Percentiles rank a stretch among this genome's conserved stretches.
Conservation (phyloP, 78 protist genomes). For the Dictyostelium firmibasis region DNA sequence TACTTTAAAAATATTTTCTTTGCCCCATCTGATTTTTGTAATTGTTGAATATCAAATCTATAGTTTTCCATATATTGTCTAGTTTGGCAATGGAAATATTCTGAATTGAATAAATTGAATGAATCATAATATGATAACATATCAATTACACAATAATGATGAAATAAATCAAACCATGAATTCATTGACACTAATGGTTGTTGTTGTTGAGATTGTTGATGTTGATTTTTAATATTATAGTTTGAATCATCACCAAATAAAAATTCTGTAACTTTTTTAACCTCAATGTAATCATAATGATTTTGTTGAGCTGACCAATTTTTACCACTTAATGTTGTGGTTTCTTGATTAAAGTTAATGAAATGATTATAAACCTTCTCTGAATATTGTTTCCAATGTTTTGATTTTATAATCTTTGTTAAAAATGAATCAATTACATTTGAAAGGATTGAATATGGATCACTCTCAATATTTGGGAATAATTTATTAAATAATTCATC, state of each 20-base stretch:
- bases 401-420: background rate
- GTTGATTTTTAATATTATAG: background rate
- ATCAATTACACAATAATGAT: slow-evolving; percentile 1
- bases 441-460: background rate
- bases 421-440: background rate
- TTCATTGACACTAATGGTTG: background rate
- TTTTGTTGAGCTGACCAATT: background rate
- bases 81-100: background rate
- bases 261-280: background rate
- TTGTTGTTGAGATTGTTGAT: too few relatives aligned
- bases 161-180: background rate
- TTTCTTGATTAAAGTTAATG: background rate
- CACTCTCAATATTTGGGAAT: background rate
- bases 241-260: background rate
- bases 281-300: background rate
- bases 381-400: background rate
- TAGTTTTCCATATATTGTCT: background rate
- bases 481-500: background rate
- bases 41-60: background rate
- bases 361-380: background rate
- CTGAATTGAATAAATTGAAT: background rate
- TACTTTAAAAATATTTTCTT: background rate
- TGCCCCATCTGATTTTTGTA: background rate
- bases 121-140: slow-evolving; percentile 13
- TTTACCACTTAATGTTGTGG: background rate